phyloP scores from a whole-genome alignment of 176 grass and related monocot species.

The Cenchrus purpureus region DNA sequence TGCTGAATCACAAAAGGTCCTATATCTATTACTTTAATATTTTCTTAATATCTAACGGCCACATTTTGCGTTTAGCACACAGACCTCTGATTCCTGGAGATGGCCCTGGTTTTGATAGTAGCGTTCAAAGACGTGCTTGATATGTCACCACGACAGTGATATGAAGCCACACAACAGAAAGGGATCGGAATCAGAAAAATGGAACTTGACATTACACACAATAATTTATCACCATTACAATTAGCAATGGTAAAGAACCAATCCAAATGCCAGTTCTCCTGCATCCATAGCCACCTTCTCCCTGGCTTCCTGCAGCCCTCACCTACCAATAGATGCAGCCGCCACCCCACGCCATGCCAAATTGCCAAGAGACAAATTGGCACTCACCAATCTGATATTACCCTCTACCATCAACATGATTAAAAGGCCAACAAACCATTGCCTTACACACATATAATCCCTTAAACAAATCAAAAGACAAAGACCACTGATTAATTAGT shows the following conservation, averaged over 20 bases:
- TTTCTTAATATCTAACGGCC: too few species aligned
- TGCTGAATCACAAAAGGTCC: too few species aligned
- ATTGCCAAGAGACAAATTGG: background rate
- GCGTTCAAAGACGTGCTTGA: too few species aligned
- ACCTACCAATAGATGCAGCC: background rate
- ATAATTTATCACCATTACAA: background rate
- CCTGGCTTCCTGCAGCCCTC: too few species aligned
- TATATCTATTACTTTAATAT: too few species aligned
- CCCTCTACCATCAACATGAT: background rate
- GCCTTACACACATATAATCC: background rate
- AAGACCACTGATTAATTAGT: background rate
- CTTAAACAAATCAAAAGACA: constrained; percentile 14
- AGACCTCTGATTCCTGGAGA: too few species aligned
- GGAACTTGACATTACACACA: background rate
- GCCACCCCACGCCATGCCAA: constrained; percentile 6
- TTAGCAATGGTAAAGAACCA: background rate
- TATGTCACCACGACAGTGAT: too few species aligned
- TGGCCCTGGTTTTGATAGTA: too few species aligned
- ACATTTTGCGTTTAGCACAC: too few species aligned
- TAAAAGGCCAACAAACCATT: background rate
- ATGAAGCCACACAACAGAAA: background rate
- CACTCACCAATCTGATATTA: too few species aligned
- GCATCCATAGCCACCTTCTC: background rate
- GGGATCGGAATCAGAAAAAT: background rate
- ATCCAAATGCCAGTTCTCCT: background rate